A percentile compares a stretch with the other conserved stretches of the same genome.
Conservation (phyloP, 345 rosid species). For the Reutealis trisperma region DNA sequence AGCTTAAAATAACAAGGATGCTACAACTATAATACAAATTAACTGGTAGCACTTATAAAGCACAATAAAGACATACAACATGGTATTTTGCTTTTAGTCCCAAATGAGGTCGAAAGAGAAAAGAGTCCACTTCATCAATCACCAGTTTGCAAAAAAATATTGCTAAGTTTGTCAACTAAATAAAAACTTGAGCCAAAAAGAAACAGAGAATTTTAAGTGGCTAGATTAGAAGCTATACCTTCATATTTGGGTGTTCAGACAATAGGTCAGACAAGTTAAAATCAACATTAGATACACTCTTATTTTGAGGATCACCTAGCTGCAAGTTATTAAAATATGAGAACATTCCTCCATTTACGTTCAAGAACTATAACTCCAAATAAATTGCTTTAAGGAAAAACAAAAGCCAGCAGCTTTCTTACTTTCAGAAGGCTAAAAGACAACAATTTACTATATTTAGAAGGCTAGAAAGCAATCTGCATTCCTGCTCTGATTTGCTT, state of each 20-base stretch:
- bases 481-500: no score
- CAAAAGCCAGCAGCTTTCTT: no score
- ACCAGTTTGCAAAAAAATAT: slow-evolving; percentile 68
- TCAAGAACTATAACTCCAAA: no score
- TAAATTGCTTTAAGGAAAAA: no score
- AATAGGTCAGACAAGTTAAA: slow-evolving; percentile 83
- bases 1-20: neutral
- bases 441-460: no score
- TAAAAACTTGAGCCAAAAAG: neutral
- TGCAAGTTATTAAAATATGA: slow-evolving; percentile 35
- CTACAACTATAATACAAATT: neutral
- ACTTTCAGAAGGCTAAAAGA: no score
- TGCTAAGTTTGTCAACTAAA: neutral
- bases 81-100: slow-evolving; percentile 84
- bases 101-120: slow-evolving; percentile 89
- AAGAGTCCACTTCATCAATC: slow-evolving; percentile 86
- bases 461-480: no score
- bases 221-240: no score
- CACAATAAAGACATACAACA: slow-evolving; percentile 57
- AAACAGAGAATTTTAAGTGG: no score
- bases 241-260: no score
- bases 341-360: slow-evolving; percentile 10
- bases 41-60: neutral
- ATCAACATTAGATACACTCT: slow-evolving; percentile 94
- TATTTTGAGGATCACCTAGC: slow-evolving; percentile 98